Base-by-base conservation (phyloP, 192 early-diverging fungal species). In the Coemansia sp. region DNA sequence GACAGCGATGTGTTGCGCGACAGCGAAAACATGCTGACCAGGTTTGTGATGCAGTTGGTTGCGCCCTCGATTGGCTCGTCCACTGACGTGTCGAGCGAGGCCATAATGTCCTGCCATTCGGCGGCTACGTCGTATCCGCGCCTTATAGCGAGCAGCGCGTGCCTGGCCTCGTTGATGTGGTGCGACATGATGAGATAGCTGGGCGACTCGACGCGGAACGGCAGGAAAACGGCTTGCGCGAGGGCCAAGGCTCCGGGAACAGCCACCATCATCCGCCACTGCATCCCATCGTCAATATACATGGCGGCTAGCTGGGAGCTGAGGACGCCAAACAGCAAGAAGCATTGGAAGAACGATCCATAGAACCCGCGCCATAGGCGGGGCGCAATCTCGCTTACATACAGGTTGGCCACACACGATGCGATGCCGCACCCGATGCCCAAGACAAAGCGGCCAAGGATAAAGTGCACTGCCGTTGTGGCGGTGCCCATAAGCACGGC, bases 311-410 rank as follows among this genome's bases (percentile, higher is more conserved):
- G 39, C 66, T 91, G 89, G 43, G 89, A 78, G 20, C 87, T 23
- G 57, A 95, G 63, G 45, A 95, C 85, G 12, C 94, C 94, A 14
- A 92, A 62, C 18, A 92, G 88, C 30, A 95, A 78, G 6, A 85
- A 69, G 57, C 91, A 71, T 74, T 93, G 92, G 77, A 89, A 89
- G 64, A 90, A 83, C 18, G 88, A 75, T 5, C 92, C 92, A 64
- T 92, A 84, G 16, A 85, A 73, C 5, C 92, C 94, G 60, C 89
- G 85, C 59, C 85, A 77, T 24, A 66, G 77, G 33, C 89, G 75
- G 4, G 92, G 91, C 0, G 90, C 70, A 34, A 94, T 87, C 65
- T 94, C 94, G 15, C 83, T 85, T 23, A 95, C 81, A 62, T 92
- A 94, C 11, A 88, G 86, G 56, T 78, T 87, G 21, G 83, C 78